A percentile compares a stretch with the other conserved stretches of the same genome.
Conservation (phyloP, 805 yeast genomes). For the Suhomyces sp. region DNA sequence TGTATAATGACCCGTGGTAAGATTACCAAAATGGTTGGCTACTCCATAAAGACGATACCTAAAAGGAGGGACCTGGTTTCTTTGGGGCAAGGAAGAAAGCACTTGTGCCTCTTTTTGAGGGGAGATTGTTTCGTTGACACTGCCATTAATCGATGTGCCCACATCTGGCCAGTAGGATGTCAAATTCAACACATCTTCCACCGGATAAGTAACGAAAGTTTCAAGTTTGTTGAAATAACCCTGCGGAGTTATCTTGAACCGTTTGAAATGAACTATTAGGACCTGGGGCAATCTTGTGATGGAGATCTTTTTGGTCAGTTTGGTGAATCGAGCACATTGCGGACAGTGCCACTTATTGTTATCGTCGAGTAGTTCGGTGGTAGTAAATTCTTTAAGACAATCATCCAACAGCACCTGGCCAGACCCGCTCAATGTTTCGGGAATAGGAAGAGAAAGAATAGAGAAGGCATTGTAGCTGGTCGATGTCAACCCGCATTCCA, state of each 20-base stretch:
- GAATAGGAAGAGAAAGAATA: slow-evolving; percentile 76
- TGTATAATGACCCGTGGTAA: slow-evolving; percentile 88
- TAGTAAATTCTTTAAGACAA: slow-evolving; percentile 76
- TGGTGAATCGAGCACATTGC: slow-evolving; percentile 58
- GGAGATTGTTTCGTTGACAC: slow-evolving; percentile 21
- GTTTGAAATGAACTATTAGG: slow-evolving; percentile 77
- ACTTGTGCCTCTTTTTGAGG: slow-evolving; percentile 43
- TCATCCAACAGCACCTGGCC: slow-evolving; percentile 43
- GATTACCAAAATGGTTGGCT: slow-evolving; percentile 78
- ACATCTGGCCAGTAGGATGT: slow-evolving; percentile 69
- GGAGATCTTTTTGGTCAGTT: slow-evolving; percentile 63
- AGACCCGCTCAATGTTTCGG: slow-evolving; percentile 36
- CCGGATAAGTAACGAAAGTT: slow-evolving; percentile 66
- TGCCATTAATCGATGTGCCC: slow-evolving; percentile 25
- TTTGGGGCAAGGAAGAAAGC: slow-evolving; percentile 49
- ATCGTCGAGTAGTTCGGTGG: slow-evolving; percentile 68
- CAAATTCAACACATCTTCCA: slow-evolving; percentile 52
- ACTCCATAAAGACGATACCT: slow-evolving; percentile 75
- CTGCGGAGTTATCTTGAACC: slow-evolving; percentile 57
- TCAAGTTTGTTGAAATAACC: slow-evolving; percentile 57
- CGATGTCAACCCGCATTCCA: slow-evolving; percentile 70
- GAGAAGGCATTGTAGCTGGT: slow-evolving; percentile 85
- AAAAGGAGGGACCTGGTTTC: slow-evolving; percentile 82
- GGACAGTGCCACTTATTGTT: slow-evolving; percentile 88
- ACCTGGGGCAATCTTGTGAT: slow-evolving; percentile 78